Conservation (phyloP, 2,329 filamentous ascomycete genomes). For the Penicillium sp. region DNA sequence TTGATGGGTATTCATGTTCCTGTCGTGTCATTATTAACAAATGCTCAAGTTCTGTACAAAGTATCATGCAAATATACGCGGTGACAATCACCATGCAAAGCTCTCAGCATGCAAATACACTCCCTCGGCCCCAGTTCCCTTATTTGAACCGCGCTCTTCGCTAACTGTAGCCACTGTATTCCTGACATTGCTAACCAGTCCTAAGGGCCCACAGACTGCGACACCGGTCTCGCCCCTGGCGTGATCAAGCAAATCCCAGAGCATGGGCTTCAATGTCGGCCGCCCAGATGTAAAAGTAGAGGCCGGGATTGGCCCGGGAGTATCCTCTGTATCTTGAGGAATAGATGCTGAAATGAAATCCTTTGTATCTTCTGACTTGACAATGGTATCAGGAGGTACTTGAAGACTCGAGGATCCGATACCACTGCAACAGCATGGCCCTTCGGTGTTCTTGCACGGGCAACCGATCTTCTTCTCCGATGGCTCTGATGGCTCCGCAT, state of each 20-base stretch:
- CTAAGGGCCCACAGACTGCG: conserved; percentile 7
- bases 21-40: background rate
- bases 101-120: conserved; percentile 9
- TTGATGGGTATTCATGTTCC: background rate
- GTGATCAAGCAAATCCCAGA: conserved; percentile 5
- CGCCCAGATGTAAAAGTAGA: conserved; percentile 2
- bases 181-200: conserved; percentile 7
- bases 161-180: conserved; percentile 7
- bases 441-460: conserved; percentile 1
- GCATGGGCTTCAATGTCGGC: background rate
- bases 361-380: background rate
- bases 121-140: conserved; percentile 10
- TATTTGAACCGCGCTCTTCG: conserved; percentile 8
- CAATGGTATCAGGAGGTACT: background rate
- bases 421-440: conserved; percentile 2
- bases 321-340: background rate
- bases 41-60: background rate
- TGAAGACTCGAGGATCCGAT: background rate
- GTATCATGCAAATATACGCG: background rate
- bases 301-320: background rate
- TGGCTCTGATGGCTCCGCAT: background rate
- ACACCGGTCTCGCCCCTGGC: conserved; percentile 9
- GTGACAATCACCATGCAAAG: conserved; percentile 5
- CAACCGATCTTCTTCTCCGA: conserved; percentile 1
- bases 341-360: background rate